Evolutionary conservation across 768 basidiomycete genomes (phyloP).

Genomic region (Pholiota conissans): DNA sequence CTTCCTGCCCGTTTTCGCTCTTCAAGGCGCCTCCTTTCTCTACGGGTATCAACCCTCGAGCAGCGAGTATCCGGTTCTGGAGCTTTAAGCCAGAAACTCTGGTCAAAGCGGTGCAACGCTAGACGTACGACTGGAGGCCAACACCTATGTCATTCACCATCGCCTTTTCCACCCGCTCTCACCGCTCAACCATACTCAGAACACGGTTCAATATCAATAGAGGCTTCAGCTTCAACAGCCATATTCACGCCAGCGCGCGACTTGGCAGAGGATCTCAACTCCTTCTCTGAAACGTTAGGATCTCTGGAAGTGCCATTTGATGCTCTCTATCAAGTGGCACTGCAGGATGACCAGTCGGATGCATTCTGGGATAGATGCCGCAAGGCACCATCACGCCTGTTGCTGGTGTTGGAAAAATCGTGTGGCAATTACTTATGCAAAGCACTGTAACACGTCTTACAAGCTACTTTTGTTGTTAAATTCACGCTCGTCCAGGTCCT

Average conservation of each 20-base stretch:
- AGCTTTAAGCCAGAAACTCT: too few species aligned
- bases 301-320: constrained; percentile 33
- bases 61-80: too few species aligned
- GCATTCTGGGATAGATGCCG: constrained; percentile 54
- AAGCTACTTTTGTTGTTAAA: not conserved
- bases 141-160: constrained; percentile 42
- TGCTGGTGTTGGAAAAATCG: too few species aligned
- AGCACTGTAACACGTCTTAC: too few species aligned
- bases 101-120: too few species aligned
- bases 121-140: too few species aligned
- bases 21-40: too few species aligned
- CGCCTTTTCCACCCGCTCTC: constrained; percentile 51
- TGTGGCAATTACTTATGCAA: too few species aligned
- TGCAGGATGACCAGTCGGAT: constrained; percentile 45
- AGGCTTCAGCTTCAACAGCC: constrained; percentile 28
- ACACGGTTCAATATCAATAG: constrained; percentile 41
- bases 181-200: constrained; percentile 37
- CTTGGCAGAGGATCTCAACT: constrained; percentile 44
- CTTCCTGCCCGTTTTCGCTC: too few species aligned
- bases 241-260: constrained; percentile 42
- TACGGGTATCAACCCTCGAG: too few species aligned
- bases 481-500: not conserved
- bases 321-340: constrained; percentile 72
- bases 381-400: too few species aligned
- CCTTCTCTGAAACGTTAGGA: constrained; percentile 41